phyloP scores from a whole-genome alignment of 306 rosid genomes.

The Argentina anserina region DNA sequence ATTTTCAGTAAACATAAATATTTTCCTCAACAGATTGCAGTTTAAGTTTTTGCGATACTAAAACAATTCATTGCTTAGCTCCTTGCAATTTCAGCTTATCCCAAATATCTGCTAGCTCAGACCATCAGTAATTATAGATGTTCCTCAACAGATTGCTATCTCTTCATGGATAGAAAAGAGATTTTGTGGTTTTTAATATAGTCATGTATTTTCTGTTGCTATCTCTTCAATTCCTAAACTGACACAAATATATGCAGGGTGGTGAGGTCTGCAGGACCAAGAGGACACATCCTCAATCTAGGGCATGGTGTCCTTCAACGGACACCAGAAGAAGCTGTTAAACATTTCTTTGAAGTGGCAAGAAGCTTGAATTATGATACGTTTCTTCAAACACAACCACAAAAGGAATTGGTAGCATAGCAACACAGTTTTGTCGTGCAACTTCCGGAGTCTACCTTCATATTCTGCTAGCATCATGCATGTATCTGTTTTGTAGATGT shows the following conservation, averaged over 20 bases:
- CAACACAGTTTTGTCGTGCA: conserved; percentile 9
- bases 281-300: conserved; percentile 88
- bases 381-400: conserved; percentile 36
- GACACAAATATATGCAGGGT: conserved; percentile 55
- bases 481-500: conserved; percentile 20
- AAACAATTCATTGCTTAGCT: too few species aligned
- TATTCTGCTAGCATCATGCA: conserved; percentile 14
- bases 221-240: background rate
- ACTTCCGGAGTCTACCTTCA: conserved; percentile 19
- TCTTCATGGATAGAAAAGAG: too few species aligned
- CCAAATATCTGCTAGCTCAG: too few species aligned
- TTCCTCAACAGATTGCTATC: too few species aligned
- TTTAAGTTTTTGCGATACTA: too few species aligned
- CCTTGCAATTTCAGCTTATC: too few species aligned
- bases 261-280: conserved; percentile 85
- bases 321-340: conserved; percentile 94
- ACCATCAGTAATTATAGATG: too few species aligned
- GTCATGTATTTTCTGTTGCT: background rate
- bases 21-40: background rate
- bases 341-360: conserved; percentile 92
- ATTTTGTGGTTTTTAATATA: background rate
- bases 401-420: conserved; percentile 54
- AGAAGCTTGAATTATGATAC: conserved; percentile 74
- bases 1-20: background rate
- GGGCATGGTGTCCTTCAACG: conserved; percentile 96